These are phyloP conservation scores for Xerocomellus amylosporus DNA, from an alignment of 768 basidiomycete species.

Conservation along the genomic window DNA sequence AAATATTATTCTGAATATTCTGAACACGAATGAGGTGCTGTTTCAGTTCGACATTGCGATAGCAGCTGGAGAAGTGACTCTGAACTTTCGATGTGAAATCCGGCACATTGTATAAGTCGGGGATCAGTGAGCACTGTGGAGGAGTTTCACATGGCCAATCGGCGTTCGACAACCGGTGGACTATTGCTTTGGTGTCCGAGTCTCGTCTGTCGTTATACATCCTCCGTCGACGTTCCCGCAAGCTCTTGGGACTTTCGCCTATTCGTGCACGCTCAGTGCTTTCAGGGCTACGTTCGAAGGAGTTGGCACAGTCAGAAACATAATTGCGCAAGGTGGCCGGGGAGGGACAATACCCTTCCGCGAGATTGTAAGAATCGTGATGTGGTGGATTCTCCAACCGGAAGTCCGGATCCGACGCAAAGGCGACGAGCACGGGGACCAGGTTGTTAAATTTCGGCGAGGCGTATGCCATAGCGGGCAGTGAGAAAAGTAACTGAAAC, in stretches of 20 bases:
- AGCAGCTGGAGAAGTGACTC: slow-evolving; percentile 13
- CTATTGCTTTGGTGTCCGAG: not conserved
- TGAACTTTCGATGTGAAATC: not conserved
- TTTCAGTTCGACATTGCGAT: slow-evolving; percentile 12
- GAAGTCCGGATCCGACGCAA: slow-evolving; percentile 19
- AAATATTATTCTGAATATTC: not conserved
- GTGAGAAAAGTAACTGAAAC: slow-evolving; percentile 29
- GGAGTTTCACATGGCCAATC: slow-evolving; percentile 15
- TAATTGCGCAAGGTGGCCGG: not conserved
- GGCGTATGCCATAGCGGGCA: slow-evolving; percentile 34
- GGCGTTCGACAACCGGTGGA: slow-evolving; percentile 1
- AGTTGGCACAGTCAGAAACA: not conserved
- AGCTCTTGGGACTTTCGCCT: not conserved
- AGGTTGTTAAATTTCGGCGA: slow-evolving; percentile 10
- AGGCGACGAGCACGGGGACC: slow-evolving; percentile 19
- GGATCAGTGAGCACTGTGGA: not conserved
- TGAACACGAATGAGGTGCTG: slow-evolving; percentile 14
- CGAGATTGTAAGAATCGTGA: slow-evolving; percentile 6
- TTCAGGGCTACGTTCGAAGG: slow-evolving; percentile 10
- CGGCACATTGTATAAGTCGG: not conserved
- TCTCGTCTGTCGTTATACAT: not conserved
- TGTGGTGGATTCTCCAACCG: slow-evolving; percentile 10
- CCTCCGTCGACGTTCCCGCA: not conserved
- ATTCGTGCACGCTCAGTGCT: not conserved
- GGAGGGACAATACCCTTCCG: slow-evolving; percentile 7